Evolutionary conservation across 495 filamentous ascomycete genomes (phyloP).

Genomic region (Lasiosphaeris hirsuta): DNA sequence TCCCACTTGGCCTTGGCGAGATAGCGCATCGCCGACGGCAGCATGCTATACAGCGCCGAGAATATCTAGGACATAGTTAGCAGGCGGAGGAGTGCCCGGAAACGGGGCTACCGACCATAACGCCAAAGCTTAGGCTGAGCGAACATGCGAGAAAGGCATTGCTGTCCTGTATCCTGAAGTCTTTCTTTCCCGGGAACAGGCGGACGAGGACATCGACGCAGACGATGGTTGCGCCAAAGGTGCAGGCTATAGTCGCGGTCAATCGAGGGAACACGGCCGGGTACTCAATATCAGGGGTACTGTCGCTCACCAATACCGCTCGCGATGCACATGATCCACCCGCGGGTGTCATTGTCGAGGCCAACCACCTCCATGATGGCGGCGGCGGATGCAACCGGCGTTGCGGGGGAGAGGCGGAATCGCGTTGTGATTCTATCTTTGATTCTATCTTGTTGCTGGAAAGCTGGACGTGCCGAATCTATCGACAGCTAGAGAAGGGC

Average conservation of each 20-base stretch:
- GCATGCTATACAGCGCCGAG: slow-evolving; percentile 90
- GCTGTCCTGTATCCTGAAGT: slow-evolving; percentile 86
- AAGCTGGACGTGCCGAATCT: background rate
- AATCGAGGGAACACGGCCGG: background rate
- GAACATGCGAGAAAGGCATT: slow-evolving; percentile 83
- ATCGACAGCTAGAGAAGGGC: too few species aligned
- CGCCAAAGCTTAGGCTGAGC: slow-evolving; percentile 88
- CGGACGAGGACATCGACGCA: slow-evolving; percentile 78
- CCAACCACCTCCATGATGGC: slow-evolving; percentile 33
- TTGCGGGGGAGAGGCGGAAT: background rate
- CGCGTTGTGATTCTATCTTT: background rate
- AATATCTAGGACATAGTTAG: slow-evolving; percentile 62
- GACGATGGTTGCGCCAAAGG: slow-evolving; percentile 77
- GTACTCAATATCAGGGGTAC: background rate
- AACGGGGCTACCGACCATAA: slow-evolving; percentile 68
- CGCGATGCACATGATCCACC: slow-evolving; percentile 87
- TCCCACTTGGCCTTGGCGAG: slow-evolving; percentile 64
- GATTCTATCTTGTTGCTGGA: background rate
- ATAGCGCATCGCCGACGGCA: slow-evolving; percentile 78
- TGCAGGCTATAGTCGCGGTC: slow-evolving; percentile 57
- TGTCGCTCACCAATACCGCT: slow-evolving; percentile 66
- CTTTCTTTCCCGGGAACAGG: slow-evolving; percentile 62
- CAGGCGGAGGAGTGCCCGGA: background rate
- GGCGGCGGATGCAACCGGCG: background rate
- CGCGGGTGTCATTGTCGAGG: slow-evolving; percentile 78